Evolutionary conservation across 1,139 yeast species (phyloP).

Genomic region (Geotrichum aggregatum): DNA sequence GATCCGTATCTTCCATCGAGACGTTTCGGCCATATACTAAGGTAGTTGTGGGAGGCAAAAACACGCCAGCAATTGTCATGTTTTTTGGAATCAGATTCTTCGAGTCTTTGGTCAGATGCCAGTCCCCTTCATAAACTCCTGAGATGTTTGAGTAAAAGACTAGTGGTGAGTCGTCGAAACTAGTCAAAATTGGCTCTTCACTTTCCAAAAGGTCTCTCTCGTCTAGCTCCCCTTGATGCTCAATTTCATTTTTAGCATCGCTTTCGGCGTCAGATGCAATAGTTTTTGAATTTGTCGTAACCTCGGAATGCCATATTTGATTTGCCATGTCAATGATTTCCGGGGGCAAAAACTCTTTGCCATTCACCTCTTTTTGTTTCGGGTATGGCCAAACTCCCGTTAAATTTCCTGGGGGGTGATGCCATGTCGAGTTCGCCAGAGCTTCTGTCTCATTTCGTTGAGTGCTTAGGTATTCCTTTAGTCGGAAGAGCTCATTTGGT

Average conservation of each 20-base stretch:
- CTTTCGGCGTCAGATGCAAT: too few species aligned
- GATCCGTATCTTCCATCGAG: neutral
- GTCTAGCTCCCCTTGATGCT: constrained; percentile 17
- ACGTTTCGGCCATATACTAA: constrained; percentile 3
- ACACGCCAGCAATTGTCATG: constrained; percentile 16
- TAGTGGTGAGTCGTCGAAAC: neutral
- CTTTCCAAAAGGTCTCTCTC: neutral
- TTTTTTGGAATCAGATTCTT: constrained; percentile 16
- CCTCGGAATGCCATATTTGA: constrained; percentile 49
- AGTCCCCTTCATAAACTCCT: constrained; percentile 27
- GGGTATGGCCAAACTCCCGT: constrained; percentile 53
- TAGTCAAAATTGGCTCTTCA: neutral
- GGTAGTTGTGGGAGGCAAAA: constrained; percentile 1
- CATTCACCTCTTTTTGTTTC: constrained; percentile 18
- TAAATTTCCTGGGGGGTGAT: constrained; percentile 60
- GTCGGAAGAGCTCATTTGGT: constrained; percentile 32
- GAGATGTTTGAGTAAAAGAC: constrained; percentile 29
- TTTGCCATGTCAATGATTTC: constrained; percentile 47
- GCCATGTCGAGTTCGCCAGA: constrained; percentile 45
- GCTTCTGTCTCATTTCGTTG: constrained; percentile 37
- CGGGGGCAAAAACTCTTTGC: constrained; percentile 52
- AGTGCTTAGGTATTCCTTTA: constrained; percentile 36
- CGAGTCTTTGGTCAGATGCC: constrained; percentile 22
- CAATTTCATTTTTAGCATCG: too few species aligned
- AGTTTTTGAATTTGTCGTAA: constrained; percentile 9